Evolutionary conservation across 2,329 filamentous ascomycete species (phyloP), one percentile per base, ranked within the genome.

Genomic region (Ophiobolus disseminans): DNA sequence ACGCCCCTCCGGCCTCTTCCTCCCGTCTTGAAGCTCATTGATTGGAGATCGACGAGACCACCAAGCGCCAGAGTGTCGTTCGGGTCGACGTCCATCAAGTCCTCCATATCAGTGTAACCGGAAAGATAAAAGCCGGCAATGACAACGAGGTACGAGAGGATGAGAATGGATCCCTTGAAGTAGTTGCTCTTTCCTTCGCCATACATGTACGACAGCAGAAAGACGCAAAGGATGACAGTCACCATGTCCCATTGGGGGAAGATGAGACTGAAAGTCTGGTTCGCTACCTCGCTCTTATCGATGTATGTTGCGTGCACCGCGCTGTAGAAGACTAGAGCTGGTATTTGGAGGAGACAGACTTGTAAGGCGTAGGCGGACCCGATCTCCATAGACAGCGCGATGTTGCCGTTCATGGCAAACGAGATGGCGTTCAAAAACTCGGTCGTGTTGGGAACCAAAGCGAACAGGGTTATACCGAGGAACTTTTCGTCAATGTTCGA

Each of bases 171-270:
- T 41, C 94, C 94, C 78, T 99, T 99, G 85, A 99, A 99, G 75
- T 99, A 99, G 75, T 99, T 99, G 79, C 92, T 97, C 84, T 99
- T 99, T 31, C 94, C 94, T 76, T 99, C 94, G 41, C 93, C 90
- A 64, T 97, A 96, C 80, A 99, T 93, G 79, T 97, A 96, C 66
- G 91, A 96, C 58, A 99, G 85, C 47, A 99, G 78, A 78, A 99
- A 96, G 14, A 99, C 91, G 66, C 93, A 97, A 13, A 99, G 78
- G 50, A 97, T 96, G 13, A 97, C 91, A 0, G 90, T 96, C 10
- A 97, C 87, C 90, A 99, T 95, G 72, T 99, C 94, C 93, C 93
- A 99, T 73, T 99, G 94, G 1, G 94, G 94, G 77, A 99, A 97
- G 35, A 97, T 90, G 25, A 99, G 83, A 26, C 86, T 83, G 72